Conservation (phyloP, 495 filamentous ascomycete genomes). For the Pyrenopolyporus hunteri region DNA sequence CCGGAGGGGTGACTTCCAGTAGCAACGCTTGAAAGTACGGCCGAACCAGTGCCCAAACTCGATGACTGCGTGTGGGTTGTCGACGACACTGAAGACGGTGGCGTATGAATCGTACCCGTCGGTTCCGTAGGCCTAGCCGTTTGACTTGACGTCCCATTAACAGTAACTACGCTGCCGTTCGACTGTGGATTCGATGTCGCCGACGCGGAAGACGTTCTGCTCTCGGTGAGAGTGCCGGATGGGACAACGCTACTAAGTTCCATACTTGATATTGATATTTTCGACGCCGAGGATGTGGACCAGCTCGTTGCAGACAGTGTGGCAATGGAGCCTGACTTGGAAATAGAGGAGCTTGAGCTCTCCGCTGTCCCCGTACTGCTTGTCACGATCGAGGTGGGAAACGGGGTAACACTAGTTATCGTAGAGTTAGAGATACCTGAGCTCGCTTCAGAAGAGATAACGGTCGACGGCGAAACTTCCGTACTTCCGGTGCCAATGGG, state of each 20-base stretch:
- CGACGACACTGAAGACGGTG: not conserved
- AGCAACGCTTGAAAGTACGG: slow-evolving; percentile 12
- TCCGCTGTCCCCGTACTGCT: slow-evolving; percentile 2
- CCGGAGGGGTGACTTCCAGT: slow-evolving; percentile 26
- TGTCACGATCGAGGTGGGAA: slow-evolving; percentile 19
- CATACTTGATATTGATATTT: slow-evolving; percentile 22
- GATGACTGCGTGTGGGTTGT: not conserved
- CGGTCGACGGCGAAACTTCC: not conserved
- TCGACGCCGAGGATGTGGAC: slow-evolving; percentile 16
- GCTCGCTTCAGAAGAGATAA: not conserved
- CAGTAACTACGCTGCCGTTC: slow-evolving; percentile 21
- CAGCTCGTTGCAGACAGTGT: slow-evolving; percentile 12
- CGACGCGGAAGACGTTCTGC: slow-evolving; percentile 2
- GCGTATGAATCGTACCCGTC: slow-evolving; percentile 2
- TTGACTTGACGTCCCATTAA: not conserved
- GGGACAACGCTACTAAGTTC: slow-evolving; percentile 25
- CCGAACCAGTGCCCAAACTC: slow-evolving; percentile 13
- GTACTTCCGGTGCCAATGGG: slow-evolving; percentile 1
- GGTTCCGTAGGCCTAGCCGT: slow-evolving; percentile 5
- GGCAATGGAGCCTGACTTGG: slow-evolving; percentile 9
- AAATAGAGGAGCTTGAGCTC: slow-evolving; percentile 3
- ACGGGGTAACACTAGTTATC: slow-evolving; percentile 6
- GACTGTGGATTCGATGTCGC: slow-evolving; percentile 15
- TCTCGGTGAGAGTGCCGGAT: slow-evolving; percentile 29
- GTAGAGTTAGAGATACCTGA: not conserved